Percentiles rank a stretch among this genome's conserved stretches.
Conservation (phyloP, 2,329 filamentous ascomycete genomes). For the Fusarium brachygibbosum region DNA sequence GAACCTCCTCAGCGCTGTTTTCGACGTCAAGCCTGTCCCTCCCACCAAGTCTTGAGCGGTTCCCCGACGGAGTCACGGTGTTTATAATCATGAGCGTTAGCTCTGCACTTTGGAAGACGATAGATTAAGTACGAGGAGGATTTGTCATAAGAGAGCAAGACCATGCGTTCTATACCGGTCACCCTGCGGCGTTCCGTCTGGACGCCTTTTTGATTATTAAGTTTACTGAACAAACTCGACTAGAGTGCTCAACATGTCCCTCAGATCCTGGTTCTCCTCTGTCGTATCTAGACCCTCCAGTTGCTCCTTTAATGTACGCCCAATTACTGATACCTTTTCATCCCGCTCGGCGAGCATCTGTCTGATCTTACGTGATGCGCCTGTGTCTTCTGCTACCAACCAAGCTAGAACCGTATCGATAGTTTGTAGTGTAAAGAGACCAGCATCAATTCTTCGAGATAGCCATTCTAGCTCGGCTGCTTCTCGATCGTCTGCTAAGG, state of each 20-base stretch:
- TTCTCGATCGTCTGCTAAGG: constrained; percentile 51
- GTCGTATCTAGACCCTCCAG: constrained; percentile 66
- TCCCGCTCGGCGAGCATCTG: constrained; percentile 76
- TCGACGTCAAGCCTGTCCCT: constrained; percentile 81
- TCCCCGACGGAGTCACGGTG: neutral
- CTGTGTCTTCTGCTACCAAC: constrained; percentile 89
- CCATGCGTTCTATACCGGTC: constrained; percentile 34
- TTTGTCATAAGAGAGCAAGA: constrained; percentile 36
- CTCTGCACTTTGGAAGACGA: constrained; percentile 21
- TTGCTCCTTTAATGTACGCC: constrained; percentile 74
- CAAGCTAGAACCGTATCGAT: constrained; percentile 90
- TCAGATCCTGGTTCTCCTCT: constrained; percentile 70
- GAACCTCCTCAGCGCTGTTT: constrained; percentile 86
- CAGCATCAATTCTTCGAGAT: constrained; percentile 82
- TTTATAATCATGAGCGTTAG: constrained; percentile 34
- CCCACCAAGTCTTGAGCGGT: constrained; percentile 52
- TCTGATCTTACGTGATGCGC: constrained; percentile 75
- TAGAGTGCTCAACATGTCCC: constrained; percentile 68
- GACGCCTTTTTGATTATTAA: constrained; percentile 44
- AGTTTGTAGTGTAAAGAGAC: constrained; percentile 84
- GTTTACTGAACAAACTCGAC: constrained; percentile 62
- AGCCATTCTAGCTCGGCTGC: constrained; percentile 80
- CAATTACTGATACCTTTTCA: constrained; percentile 74
- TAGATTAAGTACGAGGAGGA: constrained; percentile 28
- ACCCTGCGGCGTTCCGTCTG: constrained; percentile 23